phyloP scores from a whole-genome alignment of 495 filamentous ascomycete genomes.

The Schizothecium vesticola region DNA sequence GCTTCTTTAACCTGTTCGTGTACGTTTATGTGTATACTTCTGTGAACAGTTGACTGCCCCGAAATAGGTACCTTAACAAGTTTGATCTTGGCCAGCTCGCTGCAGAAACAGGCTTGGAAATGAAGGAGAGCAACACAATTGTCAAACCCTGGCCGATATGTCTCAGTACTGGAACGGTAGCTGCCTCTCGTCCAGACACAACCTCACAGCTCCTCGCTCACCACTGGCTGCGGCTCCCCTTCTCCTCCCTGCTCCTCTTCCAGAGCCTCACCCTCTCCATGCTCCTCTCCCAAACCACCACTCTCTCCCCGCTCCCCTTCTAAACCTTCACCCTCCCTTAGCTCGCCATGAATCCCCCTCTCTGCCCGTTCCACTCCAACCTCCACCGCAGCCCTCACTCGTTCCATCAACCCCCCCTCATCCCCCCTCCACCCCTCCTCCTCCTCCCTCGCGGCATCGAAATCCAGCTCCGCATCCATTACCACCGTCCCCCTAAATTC shows the following conservation, averaged over 20 bases:
- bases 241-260: not conserved
- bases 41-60: too few relatives aligned
- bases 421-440: not conserved
- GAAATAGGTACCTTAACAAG: too few relatives aligned
- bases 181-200: not conserved
- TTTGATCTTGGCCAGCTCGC: too few relatives aligned
- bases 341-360: not conserved
- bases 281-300: not conserved
- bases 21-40: too few relatives aligned
- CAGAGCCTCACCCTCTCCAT: not conserved
- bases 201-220: not conserved
- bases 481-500: not conserved
- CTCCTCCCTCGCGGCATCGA: not conserved
- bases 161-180: too few relatives aligned
- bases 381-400: not conserved
- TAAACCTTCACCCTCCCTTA: too few relatives aligned
- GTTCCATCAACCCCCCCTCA: not conserved
- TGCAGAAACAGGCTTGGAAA: too few relatives aligned
- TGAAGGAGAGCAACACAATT: too few relatives aligned
- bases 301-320: not conserved
- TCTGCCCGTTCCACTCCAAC: not conserved
- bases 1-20: too few relatives aligned
- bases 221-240: not conserved
- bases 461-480: not conserved
- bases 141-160: too few relatives aligned